A percentile compares a stretch with the other conserved stretches of the same genome.
Conservation (phyloP, 2,329 filamentous ascomycete genomes). For the Aspergillus sp. region DNA sequence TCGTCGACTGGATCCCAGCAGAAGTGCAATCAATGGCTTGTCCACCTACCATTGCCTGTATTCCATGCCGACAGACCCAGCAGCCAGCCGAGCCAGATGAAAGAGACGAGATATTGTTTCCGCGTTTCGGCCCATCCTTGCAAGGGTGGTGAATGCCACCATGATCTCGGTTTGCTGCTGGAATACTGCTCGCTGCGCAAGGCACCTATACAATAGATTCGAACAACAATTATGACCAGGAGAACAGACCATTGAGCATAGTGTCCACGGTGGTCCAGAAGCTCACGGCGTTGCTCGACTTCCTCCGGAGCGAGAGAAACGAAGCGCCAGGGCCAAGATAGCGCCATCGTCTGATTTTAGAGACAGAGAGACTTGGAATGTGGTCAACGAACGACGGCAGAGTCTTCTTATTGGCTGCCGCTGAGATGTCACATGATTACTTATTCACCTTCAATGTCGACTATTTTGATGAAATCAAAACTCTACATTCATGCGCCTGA, state of each 20-base stretch:
- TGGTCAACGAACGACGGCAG: background rate
- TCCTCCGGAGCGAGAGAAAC: conserved; percentile 42
- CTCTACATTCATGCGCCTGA: conserved; percentile 30
- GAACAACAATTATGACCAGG: conserved; percentile 34
- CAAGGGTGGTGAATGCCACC: conserved; percentile 38
- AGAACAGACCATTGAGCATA: conserved; percentile 48
- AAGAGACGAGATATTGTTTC: conserved; percentile 41
- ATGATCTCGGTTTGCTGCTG: conserved; percentile 20
- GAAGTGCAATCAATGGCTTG: conserved; percentile 1
- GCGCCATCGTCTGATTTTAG: conserved; percentile 9
- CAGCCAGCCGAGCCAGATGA: conserved; percentile 45
- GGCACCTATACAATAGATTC: conserved; percentile 15
- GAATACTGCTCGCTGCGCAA: conserved; percentile 2
- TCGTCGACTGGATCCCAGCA: background rate
- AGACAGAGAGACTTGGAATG: conserved; percentile 1
- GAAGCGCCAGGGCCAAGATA: conserved; percentile 43
- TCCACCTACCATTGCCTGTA: conserved; percentile 45
- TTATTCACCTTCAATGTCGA: conserved; percentile 9
- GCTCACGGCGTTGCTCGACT: conserved; percentile 40
- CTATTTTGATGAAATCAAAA: conserved; percentile 18
- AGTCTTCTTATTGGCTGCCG: too few relatives aligned
- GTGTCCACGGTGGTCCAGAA: conserved; percentile 48
- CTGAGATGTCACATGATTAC: conserved; percentile 1
- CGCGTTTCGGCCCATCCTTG: conserved; percentile 40
- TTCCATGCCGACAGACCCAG: conserved; percentile 40